phyloP scores from a whole-genome alignment of 805 yeast species.

The Lachancea nothofagi region DNA sequence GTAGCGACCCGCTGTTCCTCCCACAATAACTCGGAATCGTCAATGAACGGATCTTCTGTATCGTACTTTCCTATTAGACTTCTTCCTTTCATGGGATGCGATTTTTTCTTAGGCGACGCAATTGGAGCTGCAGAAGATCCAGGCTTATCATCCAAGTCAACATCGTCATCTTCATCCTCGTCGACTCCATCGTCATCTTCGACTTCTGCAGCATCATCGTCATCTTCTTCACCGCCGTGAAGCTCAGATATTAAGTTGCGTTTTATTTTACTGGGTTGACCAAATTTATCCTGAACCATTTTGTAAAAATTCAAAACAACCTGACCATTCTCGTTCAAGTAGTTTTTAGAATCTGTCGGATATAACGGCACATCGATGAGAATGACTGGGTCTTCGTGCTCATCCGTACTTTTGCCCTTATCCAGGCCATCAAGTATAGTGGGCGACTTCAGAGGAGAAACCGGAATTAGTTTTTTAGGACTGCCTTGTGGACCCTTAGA shows the following conservation, averaged over 20 bases:
- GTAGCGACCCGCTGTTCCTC: conserved; percentile 92
- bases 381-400: conserved; percentile 21
- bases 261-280: conserved; percentile 17
- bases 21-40: conserved; percentile 85
- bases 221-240: conserved; percentile 15
- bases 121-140: conserved; percentile 18
- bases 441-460: conserved; percentile 24
- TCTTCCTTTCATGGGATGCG: conserved; percentile 46
- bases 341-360: conserved; percentile 23
- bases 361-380: conserved; percentile 30
- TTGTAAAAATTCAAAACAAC: conserved; percentile 29
- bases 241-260: conserved; percentile 21
- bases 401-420: conserved; percentile 11
- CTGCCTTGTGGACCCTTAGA: conserved; percentile 14
- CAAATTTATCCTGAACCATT: conserved; percentile 18
- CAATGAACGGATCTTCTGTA: conserved; percentile 90
- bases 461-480: conserved; percentile 19
- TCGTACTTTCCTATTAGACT: conserved; percentile 89
- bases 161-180: conserved; percentile 25
- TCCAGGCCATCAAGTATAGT: conserved; percentile 20
- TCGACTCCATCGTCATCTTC: conserved; percentile 23
- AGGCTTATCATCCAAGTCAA: conserved; percentile 16
- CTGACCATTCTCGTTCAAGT: conserved; percentile 34
- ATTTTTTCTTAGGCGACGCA: conserved; percentile 26
- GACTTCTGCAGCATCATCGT: conserved; percentile 11